Percentiles rank a stretch among this genome's conserved stretches.
Conservation (phyloP, 139 green algal species). For the Chlamydomonas sphaeroides region DNA sequence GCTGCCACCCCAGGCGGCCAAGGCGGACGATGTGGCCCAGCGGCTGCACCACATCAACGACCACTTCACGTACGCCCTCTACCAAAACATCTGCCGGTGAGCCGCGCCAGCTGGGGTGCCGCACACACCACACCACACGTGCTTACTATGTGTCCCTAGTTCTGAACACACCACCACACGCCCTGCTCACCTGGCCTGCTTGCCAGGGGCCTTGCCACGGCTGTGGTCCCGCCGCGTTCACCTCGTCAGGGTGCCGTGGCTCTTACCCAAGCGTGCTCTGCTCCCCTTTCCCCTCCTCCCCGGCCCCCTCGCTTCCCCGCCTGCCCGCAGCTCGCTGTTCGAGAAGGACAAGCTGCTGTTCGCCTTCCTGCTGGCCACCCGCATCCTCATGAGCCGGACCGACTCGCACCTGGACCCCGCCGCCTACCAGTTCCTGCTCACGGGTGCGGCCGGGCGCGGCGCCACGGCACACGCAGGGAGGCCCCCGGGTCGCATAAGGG, state of each 20-base stretch:
- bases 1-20: conserved; percentile 25
- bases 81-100: conserved; percentile 47
- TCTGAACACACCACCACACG: too few species aligned
- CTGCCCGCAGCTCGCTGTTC: conserved; percentile 75
- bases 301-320: too few species aligned
- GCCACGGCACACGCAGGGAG: too few species aligned
- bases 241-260: not conserved
- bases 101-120: not conserved
- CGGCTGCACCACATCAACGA: conserved; percentile 71
- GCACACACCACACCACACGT: too few species aligned
- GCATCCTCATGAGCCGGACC: conserved; percentile 60
- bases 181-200: too few species aligned
- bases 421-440: conserved; percentile 82
- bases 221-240: not conserved
- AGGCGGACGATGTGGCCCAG: conserved; percentile 48
- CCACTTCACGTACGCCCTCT: conserved; percentile 81
- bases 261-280: not conserved
- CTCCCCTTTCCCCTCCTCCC: too few species aligned
- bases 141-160: too few species aligned
- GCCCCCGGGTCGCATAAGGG: too few species aligned
- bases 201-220: too few species aligned
- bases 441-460: conserved; percentile 32
- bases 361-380: conserved; percentile 70
- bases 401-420: conserved; percentile 60
- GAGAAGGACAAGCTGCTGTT: conserved; percentile 89